Evolutionary conservation across 2,329 filamentous ascomycete genomes (phyloP).

Genomic region (Sporothrix schenckii): DNA sequence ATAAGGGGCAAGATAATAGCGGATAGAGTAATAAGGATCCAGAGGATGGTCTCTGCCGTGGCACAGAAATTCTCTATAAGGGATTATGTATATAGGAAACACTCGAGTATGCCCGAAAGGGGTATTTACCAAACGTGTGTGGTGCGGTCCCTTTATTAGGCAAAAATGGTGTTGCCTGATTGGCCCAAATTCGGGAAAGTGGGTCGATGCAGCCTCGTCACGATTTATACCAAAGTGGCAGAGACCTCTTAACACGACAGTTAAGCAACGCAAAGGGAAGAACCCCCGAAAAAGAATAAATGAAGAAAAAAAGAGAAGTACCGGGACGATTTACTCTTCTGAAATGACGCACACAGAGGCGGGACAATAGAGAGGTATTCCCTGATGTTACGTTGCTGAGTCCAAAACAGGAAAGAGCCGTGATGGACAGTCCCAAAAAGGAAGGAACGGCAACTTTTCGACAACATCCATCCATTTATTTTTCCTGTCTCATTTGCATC

Average conservation of each 20-base stretch:
- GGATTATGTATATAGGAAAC: not conserved
- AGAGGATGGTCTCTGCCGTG: not conserved
- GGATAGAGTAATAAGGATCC: not conserved
- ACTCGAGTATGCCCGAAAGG: not conserved
- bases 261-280: not conserved
- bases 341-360: slow-evolving; percentile 5
- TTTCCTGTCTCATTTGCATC: not conserved
- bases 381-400: slow-evolving; percentile 24
- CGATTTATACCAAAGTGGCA: not conserved
- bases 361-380: not conserved
- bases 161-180: slow-evolving; percentile 27
- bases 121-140: not conserved
- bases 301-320: not conserved
- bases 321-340: no score
- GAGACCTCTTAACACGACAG: not conserved
- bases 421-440: slow-evolving; percentile 12
- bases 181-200: slow-evolving; percentile 3
- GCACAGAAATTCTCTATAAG: not conserved
- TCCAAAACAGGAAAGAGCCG: slow-evolving; percentile 26
- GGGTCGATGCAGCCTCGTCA: slow-evolving; percentile 2
- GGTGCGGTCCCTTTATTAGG: slow-evolving; percentile 10
- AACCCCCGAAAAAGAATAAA: not conserved
- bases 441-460: slow-evolving; percentile 7
- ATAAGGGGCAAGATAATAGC: not conserved
- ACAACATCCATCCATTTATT: slow-evolving; percentile 14